These are phyloP conservation scores for Carex kokanica DNA, from an alignment of 176 grass and related monocot genomes.

Conservation along the genomic window DNA sequence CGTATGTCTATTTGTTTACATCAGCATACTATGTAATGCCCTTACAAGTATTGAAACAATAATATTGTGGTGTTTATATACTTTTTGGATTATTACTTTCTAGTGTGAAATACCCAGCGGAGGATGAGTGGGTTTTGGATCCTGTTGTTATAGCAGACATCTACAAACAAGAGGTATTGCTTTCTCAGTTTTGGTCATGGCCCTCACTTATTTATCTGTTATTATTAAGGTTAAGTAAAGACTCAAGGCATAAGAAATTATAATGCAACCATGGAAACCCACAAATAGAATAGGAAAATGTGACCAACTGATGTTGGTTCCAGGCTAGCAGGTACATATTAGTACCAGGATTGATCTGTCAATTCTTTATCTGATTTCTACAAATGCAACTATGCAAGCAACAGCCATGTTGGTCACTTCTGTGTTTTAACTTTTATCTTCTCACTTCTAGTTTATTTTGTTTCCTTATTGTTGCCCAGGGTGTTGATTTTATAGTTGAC, in stretches of 20 bases:
- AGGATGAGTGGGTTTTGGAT: slow-evolving; percentile 95
- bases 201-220: neutral
- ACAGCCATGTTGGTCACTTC: neutral
- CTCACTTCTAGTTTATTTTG: neutral
- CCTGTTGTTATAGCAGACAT: slow-evolving; percentile 71
- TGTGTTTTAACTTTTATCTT: neutral
- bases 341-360: neutral
- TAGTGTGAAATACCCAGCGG: slow-evolving; percentile 81
- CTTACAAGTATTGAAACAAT: neutral
- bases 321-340: neutral
- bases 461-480: slow-evolving; percentile 28
- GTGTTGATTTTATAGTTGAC: slow-evolving; percentile 95
- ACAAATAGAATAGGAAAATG: neutral
- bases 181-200: neutral
- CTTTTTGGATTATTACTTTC: neutral
- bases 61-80: neutral
- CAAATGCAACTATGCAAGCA: neutral
- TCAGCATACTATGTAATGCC: neutral
- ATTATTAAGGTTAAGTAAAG: neutral
- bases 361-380: neutral
- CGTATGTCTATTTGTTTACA: neutral
- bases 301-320: neutral
- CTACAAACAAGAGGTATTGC: slow-evolving; percentile 69
- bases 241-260: neutral
- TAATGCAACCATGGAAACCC: neutral